These are phyloP conservation scores for Cryphonectria japonica DNA, from an alignment of 2,329 filamentous ascomycete species.

Conservation along the genomic window DNA sequence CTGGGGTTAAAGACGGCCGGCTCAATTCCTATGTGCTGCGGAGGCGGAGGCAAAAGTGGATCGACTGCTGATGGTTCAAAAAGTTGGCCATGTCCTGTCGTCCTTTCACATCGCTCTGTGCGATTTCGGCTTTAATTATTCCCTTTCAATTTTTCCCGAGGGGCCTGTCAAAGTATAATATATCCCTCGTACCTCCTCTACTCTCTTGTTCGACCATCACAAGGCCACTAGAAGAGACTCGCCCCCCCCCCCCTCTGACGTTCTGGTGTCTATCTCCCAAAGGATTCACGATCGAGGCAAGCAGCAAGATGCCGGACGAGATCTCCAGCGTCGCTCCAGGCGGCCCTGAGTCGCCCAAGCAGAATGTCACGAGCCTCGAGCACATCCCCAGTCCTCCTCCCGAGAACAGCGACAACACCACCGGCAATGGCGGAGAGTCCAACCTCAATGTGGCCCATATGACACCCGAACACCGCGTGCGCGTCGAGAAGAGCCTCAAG, in stretches of 20 bases:
- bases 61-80: neutral
- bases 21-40: neutral
- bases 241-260: neutral
- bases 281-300: constrained; percentile 1
- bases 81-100: neutral
- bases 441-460: constrained; percentile 23
- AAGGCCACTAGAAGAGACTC: neutral
- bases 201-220: neutral
- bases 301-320: constrained; percentile 26
- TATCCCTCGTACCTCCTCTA: neutral
- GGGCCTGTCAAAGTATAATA: neutral
- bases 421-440: neutral
- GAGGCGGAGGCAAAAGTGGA: constrained; percentile 13
- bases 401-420: neutral
- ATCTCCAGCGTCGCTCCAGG: constrained; percentile 22
- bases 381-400: neutral
- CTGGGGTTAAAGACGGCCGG: constrained; percentile 1
- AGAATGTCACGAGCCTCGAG: constrained; percentile 21
- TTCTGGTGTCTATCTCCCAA: neutral
- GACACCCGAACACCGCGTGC: constrained; percentile 51
- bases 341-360: constrained; percentile 20
- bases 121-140: neutral
- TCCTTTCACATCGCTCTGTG: neutral
- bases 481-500: constrained; percentile 67
- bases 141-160: neutral